These are phyloP conservation scores for Ophiostoma sp. DNA, from an alignment of 2,329 filamentous ascomycete genomes.

Conservation along the genomic window DNA sequence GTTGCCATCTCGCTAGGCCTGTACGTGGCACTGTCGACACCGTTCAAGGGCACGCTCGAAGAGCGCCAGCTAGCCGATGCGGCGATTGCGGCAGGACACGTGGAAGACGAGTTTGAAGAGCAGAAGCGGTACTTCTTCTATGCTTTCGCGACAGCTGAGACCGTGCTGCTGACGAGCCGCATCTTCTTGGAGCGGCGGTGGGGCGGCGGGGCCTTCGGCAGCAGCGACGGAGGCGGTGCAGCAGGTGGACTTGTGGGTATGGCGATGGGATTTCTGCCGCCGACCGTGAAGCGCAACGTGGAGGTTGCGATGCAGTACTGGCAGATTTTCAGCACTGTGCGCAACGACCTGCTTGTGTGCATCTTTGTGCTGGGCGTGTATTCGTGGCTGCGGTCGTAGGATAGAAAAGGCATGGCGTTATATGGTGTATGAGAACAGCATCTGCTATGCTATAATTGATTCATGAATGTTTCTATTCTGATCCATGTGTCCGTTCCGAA, in stretches of 20 bases:
- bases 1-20: slow-evolving; percentile 64
- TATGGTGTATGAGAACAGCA: background rate
- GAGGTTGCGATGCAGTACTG: slow-evolving; percentile 59
- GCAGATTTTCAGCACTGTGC: slow-evolving; percentile 65
- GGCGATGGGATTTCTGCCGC: slow-evolving; percentile 59
- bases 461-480: background rate
- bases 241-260: slow-evolving; percentile 59
- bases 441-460: background rate
- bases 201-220: slow-evolving; percentile 26
- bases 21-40: slow-evolving; percentile 62
- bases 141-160: slow-evolving; percentile 73
- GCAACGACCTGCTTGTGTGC: slow-evolving; percentile 67
- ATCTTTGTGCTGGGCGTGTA: slow-evolving; percentile 67
- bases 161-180: slow-evolving; percentile 63
- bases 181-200: slow-evolving; percentile 62
- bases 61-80: slow-evolving; percentile 47
- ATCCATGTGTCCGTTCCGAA: too few species aligned
- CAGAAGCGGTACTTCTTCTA: slow-evolving; percentile 55
- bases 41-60: slow-evolving; percentile 61
- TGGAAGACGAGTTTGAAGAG: slow-evolving; percentile 21
- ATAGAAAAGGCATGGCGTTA: too few species aligned
- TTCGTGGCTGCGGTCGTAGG: slow-evolving; percentile 39
- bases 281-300: slow-evolving; percentile 57
- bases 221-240: slow-evolving; percentile 35
- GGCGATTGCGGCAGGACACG: slow-evolving; percentile 25